Evolutionary conservation across 495 filamentous ascomycete genomes (phyloP).

Genomic region (Halenospora varia): DNA sequence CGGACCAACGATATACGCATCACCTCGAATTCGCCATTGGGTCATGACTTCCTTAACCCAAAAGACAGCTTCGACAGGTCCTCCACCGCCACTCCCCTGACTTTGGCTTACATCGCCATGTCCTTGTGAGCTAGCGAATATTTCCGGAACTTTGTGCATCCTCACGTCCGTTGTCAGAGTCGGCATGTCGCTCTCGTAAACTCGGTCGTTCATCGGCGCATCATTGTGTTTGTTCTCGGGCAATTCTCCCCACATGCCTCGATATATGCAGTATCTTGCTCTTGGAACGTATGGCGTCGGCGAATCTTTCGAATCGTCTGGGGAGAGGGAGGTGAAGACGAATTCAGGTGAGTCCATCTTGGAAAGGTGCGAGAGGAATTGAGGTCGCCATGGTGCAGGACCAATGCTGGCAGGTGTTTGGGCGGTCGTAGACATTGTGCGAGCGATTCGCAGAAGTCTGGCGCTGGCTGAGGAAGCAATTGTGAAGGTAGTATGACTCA

Average conservation of each 20-base stretch:
- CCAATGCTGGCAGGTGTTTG: constrained; percentile 20
- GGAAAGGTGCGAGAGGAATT: constrained; percentile 61
- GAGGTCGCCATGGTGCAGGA: constrained; percentile 58
- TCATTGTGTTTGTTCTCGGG: constrained; percentile 56
- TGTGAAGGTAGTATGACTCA: constrained; percentile 4
- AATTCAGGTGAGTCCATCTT: constrained; percentile 62
- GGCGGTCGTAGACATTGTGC: constrained; percentile 21
- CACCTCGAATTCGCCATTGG: constrained; percentile 83
- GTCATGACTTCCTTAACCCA: constrained; percentile 67
- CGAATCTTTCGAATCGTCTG: constrained; percentile 24
- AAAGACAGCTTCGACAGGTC: constrained; percentile 74
- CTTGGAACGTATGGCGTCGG: constrained; percentile 33
- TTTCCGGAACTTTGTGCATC: constrained; percentile 75
- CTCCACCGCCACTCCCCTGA: constrained; percentile 57
- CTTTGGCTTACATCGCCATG: constrained; percentile 31
- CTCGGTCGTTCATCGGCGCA: constrained; percentile 54
- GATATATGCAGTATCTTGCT: constrained; percentile 57
- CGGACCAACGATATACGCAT: constrained; percentile 61
- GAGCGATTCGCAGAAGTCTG: constrained; percentile 17
- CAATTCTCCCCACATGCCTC: constrained; percentile 75
- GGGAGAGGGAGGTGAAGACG: constrained; percentile 61
- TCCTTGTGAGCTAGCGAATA: constrained; percentile 45
- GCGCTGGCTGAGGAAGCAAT: constrained; percentile 20
- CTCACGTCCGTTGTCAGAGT: constrained; percentile 85
- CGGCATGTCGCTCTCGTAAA: constrained; percentile 70